Percentiles rank a stretch among this genome's conserved stretches.
Conservation (phyloP, 257 asterid genomes). For the Leptodermis oblonga region DNA sequence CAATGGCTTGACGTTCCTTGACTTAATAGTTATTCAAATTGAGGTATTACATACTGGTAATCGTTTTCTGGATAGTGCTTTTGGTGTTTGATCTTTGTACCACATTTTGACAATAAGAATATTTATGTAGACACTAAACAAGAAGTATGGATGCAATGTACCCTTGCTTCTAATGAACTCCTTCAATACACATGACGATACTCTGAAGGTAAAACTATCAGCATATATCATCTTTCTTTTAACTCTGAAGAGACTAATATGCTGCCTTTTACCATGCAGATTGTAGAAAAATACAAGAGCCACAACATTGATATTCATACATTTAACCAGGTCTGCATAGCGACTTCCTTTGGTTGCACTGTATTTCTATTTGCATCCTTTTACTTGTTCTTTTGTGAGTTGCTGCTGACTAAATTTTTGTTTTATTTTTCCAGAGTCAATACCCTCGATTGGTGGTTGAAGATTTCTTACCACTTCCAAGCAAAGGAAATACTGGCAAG, state of each 20-base stretch:
- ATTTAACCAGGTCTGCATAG: constrained; percentile 73
- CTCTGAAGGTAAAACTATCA: constrained; percentile 59
- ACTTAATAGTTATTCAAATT: constrained; percentile 89
- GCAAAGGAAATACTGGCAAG: constrained; percentile 77
- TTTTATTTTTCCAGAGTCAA: constrained; percentile 62
- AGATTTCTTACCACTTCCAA: constrained; percentile 78
- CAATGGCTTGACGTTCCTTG: constrained; percentile 92
- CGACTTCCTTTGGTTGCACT: neutral
- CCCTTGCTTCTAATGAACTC: constrained; percentile 98
- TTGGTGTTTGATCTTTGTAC: neutral
- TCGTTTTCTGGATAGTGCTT: neutral
- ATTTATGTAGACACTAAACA: constrained; percentile 67
- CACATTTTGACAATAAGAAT: neutral
- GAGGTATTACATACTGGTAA: constrained; percentile 51
- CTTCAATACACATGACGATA: constrained; percentile 97
- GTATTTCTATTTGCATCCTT: neutral
- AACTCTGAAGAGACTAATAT: constrained; percentile 23
- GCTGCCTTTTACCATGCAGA: constrained; percentile 40
- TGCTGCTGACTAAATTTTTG: constrained; percentile 9
- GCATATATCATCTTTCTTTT: constrained; percentile 1
- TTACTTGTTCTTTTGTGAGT: neutral
- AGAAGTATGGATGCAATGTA: constrained; percentile 83
- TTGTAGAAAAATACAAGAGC: constrained; percentile 72
- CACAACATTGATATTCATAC: constrained; percentile 85
- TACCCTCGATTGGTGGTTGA: constrained; percentile 95